These are phyloP conservation scores for Panicum virgatum DNA, from an alignment of 202 grass and related monocot species.

Conservation along the genomic window DNA sequence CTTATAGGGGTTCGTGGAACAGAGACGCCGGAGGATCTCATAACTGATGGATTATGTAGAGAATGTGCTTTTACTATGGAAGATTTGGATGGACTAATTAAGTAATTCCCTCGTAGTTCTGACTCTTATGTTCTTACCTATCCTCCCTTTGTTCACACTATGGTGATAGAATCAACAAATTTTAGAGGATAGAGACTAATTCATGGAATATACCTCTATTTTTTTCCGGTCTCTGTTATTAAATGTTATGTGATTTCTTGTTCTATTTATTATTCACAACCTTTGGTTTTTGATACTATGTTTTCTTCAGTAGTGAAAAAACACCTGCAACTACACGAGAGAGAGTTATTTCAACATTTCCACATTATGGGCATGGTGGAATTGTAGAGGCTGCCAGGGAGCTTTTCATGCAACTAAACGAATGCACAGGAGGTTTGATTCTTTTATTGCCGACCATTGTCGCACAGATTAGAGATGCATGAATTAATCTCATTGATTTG, in stretches of 20 bases:
- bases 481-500: constrained; percentile 26
- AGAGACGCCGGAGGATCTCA: constrained; percentile 92
- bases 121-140: neutral
- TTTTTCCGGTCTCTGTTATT: constrained; percentile 10
- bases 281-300: constrained; percentile 11
- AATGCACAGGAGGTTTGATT: constrained; percentile 54
- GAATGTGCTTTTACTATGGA: constrained; percentile 79
- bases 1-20: constrained; percentile 88
- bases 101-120: constrained; percentile 42
- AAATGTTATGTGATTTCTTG: constrained; percentile 15
- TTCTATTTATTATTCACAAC: neutral
- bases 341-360: constrained; percentile 77
- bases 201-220: neutral
- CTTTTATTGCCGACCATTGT: constrained; percentile 29
- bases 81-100: constrained; percentile 88
- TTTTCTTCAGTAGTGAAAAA: constrained; percentile 64
- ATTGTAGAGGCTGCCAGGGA: constrained; percentile 90
- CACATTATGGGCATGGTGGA: constrained; percentile 95
- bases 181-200: neutral
- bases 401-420: constrained; percentile 92
- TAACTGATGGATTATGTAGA: constrained; percentile 95
- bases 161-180: neutral
- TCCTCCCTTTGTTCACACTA: neutral
- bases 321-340: constrained; percentile 66
- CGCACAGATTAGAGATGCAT: constrained; percentile 3